These are phyloP conservation scores for Apiospora saccharicola DNA, from an alignment of 2,329 filamentous ascomycete genomes.

Conservation along the genomic window DNA sequence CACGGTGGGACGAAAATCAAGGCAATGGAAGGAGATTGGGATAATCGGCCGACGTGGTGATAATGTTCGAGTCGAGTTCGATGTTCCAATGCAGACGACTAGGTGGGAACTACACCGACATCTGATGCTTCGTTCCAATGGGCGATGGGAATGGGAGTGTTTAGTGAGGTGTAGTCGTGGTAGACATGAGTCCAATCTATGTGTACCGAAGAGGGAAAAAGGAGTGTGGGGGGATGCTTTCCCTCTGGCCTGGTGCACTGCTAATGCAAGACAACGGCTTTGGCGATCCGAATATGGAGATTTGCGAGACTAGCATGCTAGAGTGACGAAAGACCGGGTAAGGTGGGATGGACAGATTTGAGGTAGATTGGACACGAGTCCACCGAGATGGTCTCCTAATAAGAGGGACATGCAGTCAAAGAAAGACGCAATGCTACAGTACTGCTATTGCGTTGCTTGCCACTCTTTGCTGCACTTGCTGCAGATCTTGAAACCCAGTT, in stretches of 20 bases:
- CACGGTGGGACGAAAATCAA: slow-evolving; percentile 6
- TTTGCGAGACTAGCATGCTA: slow-evolving; percentile 19
- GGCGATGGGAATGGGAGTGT: background rate
- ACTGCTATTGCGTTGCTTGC: background rate
- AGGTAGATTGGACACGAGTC: slow-evolving; percentile 6
- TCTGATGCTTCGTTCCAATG: slow-evolving; percentile 16
- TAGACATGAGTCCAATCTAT: background rate
- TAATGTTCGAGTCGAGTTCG: slow-evolving; percentile 14
- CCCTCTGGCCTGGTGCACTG: slow-evolving; percentile 10
- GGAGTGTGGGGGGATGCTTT: slow-evolving; percentile 10
- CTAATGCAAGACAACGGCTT: slow-evolving; percentile 21
- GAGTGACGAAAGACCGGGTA: slow-evolving; percentile 21
- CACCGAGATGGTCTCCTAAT: background rate
- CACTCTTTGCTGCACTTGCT: background rate
- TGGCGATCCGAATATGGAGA: slow-evolving; percentile 20
- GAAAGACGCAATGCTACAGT: background rate
- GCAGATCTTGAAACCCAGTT: background rate
- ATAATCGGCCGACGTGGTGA: slow-evolving; percentile 12
- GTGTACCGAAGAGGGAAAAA: slow-evolving; percentile 11
- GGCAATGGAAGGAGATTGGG: background rate
- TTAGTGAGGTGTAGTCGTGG: background rate
- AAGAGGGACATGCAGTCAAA: background rate
- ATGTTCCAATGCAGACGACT: background rate
- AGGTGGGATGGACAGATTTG: slow-evolving; percentile 11
- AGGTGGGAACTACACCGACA: slow-evolving; percentile 16